Conservation (phyloP, 305 asterid species). For the Solanum hybrid region DNA sequence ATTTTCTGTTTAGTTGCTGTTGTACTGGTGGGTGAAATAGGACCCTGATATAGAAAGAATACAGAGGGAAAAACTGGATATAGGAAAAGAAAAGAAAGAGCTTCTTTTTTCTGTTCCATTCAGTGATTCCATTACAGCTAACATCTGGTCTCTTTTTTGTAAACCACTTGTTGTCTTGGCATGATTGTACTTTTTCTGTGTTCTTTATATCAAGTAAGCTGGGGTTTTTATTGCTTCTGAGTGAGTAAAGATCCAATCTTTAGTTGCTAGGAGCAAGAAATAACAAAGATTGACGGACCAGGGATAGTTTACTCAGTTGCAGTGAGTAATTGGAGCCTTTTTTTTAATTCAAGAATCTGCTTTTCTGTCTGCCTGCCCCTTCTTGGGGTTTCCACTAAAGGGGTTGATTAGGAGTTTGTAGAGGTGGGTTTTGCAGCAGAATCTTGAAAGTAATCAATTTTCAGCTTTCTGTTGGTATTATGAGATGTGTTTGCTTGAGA, state of each 20-base stretch:
- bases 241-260: not conserved
- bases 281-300: not conserved
- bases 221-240: conserved; percentile 17
- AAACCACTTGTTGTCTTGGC: conserved; percentile 18
- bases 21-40: conserved; percentile 16
- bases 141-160: conserved; percentile 6
- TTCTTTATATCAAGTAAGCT: conserved; percentile 19
- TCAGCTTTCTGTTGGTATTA: not conserved
- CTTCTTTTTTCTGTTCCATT: conserved; percentile 17
- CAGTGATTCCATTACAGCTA: conserved; percentile 28
- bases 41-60: conserved; percentile 1
- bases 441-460: not conserved
- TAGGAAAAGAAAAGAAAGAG: conserved; percentile 5
- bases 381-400: conserved; percentile 3
- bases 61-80: conserved; percentile 11
- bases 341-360: conserved; percentile 25
- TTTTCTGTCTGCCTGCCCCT: conserved; percentile 17
- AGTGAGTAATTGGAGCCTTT: conserved; percentile 14
- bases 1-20: not conserved
- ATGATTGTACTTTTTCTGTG: conserved; percentile 25
- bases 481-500: not conserved
- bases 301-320: not conserved
- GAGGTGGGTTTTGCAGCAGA: not conserved
- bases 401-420: conserved; percentile 2
- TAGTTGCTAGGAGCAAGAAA: not conserved